These are phyloP conservation scores for Durio zibethinus DNA, from an alignment of 345 rosid genomes.

Conservation along the genomic window DNA sequence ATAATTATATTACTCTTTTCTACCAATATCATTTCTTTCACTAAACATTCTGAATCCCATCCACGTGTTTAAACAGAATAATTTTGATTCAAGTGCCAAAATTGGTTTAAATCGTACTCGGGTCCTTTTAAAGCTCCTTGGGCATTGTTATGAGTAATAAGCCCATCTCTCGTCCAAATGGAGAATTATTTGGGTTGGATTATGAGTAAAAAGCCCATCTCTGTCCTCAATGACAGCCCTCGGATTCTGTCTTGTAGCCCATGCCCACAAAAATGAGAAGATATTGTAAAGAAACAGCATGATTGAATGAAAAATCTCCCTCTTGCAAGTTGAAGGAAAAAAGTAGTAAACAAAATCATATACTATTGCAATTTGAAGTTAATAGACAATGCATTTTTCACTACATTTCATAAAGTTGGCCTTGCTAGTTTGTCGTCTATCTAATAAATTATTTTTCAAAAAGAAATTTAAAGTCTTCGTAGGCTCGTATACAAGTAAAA, in stretches of 20 bases:
- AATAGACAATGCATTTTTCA: neutral
- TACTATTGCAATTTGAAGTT: neutral
- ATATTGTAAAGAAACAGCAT: neutral
- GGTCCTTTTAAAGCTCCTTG: neutral
- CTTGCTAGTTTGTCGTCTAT: neutral
- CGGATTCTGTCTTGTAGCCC: neutral
- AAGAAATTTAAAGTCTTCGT: neutral
- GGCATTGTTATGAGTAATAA: no score
- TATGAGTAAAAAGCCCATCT: neutral
- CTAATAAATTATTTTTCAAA: neutral
- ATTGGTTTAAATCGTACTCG: neutral
- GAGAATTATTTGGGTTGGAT: neutral
- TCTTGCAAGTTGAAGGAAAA: neutral
- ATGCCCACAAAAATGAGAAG: neutral
- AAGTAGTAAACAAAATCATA: neutral
- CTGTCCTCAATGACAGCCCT: neutral
- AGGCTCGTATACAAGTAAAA: neutral
- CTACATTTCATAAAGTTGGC: neutral
- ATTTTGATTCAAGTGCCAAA: neutral
- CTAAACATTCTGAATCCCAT: no score
- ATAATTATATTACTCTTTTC: no score
- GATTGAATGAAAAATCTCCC: neutral
- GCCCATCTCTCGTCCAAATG: neutral
- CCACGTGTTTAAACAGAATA: neutral
- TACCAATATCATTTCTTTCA: no score